Evolutionary conservation across 164 flowering plant species (phyloP), one percentile per base, ranked within the genome.

Genomic region (Vitis rupestris): DNA sequence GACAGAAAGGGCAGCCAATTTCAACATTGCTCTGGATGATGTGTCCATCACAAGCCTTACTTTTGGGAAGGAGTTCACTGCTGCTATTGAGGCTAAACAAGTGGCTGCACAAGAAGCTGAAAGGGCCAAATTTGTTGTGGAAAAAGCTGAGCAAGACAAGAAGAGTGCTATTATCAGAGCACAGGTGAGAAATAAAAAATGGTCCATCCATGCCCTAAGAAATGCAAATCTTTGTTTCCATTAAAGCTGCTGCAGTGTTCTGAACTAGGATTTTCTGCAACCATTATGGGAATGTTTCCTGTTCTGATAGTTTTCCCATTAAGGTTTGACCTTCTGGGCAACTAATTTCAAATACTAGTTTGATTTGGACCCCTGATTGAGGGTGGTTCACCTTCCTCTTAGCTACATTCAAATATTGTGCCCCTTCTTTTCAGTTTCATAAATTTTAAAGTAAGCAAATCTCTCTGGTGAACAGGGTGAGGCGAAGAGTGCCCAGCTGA

Each of bases 71-170:
- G 91, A 87, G 78, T 89, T 87, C 63, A 84, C 89, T 1, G 82
- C 84, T 70, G 90, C 94, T 23, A 84, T 87, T 70, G 94, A 89
- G 73, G 88, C 90, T 27, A 89, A 87, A 59, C 91, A 86, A 68
- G 83, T 89, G 63, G 92, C 94, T 68, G 91, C 90, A 16, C 92
- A 87, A 65, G 90, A 89, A 76, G 94, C 90, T 30, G 88, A 87
- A 72, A 79, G 90, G 44, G 87, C 94, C 70, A 87, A 85, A 61
- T 87, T 81, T 76, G 83, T 89, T 59, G 92, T 87, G 51, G 90
- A 85, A 52, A 88, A 88, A 68, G 90, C 93, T 16, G 93, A 88
- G 77, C 93, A 88, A 72, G 93, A 88, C 78, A 88, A 85, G 82
- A 82, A 52, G 76, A 84, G 89, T 82, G 90, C 90, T 59, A 47